Conservation (phyloP, 371 early-diverging fungal species). For the Encephalitozoon cuniculi region DNA sequence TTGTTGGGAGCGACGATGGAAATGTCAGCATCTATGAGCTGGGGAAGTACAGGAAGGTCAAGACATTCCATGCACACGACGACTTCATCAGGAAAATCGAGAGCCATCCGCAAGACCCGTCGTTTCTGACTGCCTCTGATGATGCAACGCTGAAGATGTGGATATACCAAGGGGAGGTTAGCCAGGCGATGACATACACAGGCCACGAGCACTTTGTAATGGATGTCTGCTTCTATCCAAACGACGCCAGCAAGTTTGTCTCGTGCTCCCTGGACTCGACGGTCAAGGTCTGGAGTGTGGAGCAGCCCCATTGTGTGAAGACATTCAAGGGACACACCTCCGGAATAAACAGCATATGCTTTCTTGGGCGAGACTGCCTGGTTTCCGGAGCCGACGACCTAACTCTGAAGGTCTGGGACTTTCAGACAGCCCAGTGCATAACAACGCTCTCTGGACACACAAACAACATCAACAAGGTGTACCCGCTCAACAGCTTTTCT, state of each 20-base stretch:
- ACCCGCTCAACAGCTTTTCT: not conserved
- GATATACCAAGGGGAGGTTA: conserved; percentile 38
- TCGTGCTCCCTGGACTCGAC: conserved; percentile 53
- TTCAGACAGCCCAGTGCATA: conserved; percentile 18
- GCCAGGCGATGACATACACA: conserved; percentile 23
- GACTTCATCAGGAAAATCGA: conserved; percentile 58
- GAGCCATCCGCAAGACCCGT: conserved; percentile 32
- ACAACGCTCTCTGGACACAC: conserved; percentile 50
- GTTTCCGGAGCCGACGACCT: conserved; percentile 57
- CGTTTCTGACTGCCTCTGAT: conserved; percentile 55
- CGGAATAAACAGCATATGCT: conserved; percentile 39
- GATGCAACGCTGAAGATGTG: conserved; percentile 55
- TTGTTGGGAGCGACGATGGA: conserved; percentile 57
- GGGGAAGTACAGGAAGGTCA: conserved; percentile 42
- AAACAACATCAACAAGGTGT: conserved; percentile 51
- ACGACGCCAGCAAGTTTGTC: conserved; percentile 40
- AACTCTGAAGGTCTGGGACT: conserved; percentile 52
- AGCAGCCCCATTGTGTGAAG: conserved; percentile 18
- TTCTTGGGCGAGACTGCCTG: conserved; percentile 36
- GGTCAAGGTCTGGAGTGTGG: conserved; percentile 50
- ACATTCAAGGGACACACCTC: conserved; percentile 36
- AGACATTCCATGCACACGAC: conserved; percentile 49
- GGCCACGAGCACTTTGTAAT: conserved; percentile 60
- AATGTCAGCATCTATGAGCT: conserved; percentile 37
- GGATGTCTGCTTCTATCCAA: conserved; percentile 46